Base-by-base conservation (phyloP, 345 rosid genomes). In the Lenwebbia sp. region DNA sequence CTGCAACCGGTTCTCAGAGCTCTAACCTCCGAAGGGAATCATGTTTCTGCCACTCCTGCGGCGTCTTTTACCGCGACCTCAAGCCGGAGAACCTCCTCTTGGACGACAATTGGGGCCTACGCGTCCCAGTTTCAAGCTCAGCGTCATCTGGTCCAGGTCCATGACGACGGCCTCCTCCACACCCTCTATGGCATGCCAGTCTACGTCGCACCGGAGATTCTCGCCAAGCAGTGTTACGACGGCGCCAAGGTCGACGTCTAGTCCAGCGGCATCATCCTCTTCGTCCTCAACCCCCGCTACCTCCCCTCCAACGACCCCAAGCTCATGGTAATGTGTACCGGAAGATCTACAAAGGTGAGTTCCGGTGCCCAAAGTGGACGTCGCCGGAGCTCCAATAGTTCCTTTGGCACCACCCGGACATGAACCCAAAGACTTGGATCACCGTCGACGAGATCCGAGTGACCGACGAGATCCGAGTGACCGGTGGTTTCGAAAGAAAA, bases 181-280 rank as follows among this genome's bases (percentile, higher is more conserved):
- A 96, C 99, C 0, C 86, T 95, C 14, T 95, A 98, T 30, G 99
- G 98, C 6, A 97, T 98, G 2, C 98, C 98, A 0, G 98, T 98
- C 7, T 97, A 97, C 89, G 99, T 97, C 65, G 99, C 98, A 5
- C 98, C 98, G 9, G 98, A 96, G 90, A 88, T 97, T 41, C 90
- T 97, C 14, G 94, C 92, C 5, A 96, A 94, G 93, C 94, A 93
- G 87, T 98, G 99, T 30, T 97, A 97, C 91, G 96, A 95, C 37
- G 98, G 99, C 14, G 94, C 96, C 6, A 94, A 93, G 74, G 92
- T 92, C 26, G 98, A 97, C 30, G 55, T 96, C n/a, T 97, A 98
- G 99, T 95, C 98, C 0, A 94, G 99, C 87, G 96, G 99, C 56
- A 75, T 96, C 88, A 83, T 97, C 25, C 78, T 97, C 54, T 97